Conservation (phyloP, 768 basidiomycete species). For the Plicaturopsis crispa region DNA sequence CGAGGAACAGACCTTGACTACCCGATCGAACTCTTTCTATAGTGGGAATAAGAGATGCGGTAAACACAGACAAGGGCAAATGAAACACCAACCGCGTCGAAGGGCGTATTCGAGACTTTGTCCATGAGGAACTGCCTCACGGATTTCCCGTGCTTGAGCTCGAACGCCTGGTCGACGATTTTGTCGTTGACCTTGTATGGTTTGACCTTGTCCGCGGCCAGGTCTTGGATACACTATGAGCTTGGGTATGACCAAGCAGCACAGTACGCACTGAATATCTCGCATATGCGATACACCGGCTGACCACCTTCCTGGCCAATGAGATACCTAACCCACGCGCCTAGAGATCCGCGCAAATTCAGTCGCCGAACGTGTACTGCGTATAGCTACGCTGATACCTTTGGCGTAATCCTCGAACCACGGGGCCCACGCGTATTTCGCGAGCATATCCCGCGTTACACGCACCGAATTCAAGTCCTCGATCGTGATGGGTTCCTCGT, state of each 20-base stretch:
- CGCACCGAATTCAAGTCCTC: conserved; percentile 55
- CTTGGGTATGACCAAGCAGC: conserved; percentile 5
- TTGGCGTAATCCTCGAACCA: conserved; percentile 84
- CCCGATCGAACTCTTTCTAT: conserved; percentile 70
- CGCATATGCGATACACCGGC: conserved; percentile 76
- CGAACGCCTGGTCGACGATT: conserved; percentile 55
- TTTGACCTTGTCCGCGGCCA: conserved; percentile 45
- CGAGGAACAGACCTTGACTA: conserved; percentile 30
- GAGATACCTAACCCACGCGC: conserved; percentile 80
- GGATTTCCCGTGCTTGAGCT: conserved; percentile 73
- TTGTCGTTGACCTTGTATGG: conserved; percentile 68
- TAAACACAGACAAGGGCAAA: conserved; percentile 1
- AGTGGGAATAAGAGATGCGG: conserved; percentile 7
- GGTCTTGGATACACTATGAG: conserved; percentile 28
- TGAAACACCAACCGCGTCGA: conserved; percentile 45
- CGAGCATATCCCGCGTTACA: conserved; percentile 64
- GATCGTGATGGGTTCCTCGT: conserved; percentile 40
- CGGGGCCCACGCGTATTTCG: conserved; percentile 62
- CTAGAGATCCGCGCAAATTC: conserved; percentile 27
- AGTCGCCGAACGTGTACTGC: conserved; percentile 2
- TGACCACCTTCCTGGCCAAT: conserved; percentile 55
- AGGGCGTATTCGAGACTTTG: conserved; percentile 71
- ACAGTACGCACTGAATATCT: conserved; percentile 59
- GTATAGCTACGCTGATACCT: conserved; percentile 35
- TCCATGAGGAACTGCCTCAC: conserved; percentile 66